Percentiles rank a stretch among this genome's conserved stretches.
phyloP scores from a whole-genome alignment of 140 eudicot genomes.

The Cichorium intybus region DNA sequence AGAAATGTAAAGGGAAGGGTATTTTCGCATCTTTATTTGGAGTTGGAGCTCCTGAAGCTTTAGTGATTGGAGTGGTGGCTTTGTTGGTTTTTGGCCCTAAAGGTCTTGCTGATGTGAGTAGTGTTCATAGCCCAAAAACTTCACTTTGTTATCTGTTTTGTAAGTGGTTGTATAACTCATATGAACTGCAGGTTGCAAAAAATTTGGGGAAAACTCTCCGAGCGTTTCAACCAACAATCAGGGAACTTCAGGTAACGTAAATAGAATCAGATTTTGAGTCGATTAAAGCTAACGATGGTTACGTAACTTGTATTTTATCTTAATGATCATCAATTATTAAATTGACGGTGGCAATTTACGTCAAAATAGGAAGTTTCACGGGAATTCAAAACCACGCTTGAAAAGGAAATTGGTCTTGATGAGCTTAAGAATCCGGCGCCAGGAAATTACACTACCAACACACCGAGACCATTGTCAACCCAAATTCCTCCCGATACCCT shows the following conservation, averaged over 20 bases:
- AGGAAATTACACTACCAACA: constrained; percentile 43
- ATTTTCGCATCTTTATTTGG: constrained; percentile 93
- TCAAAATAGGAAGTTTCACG: constrained; percentile 71
- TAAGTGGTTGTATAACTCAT: not conserved
- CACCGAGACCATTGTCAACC: constrained; percentile 23
- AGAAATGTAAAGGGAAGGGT: constrained; percentile 50
- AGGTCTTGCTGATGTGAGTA: constrained; percentile 95
- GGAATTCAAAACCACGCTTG: constrained; percentile 92
- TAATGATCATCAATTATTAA: not conserved
- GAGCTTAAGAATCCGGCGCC: constrained; percentile 50
- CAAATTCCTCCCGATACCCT: constrained; percentile 32
- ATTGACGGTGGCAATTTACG: not conserved
- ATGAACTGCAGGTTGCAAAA: constrained; percentile 69
- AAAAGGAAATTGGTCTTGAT: constrained; percentile 90
- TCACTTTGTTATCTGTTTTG: not conserved
- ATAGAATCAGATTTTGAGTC: no score
- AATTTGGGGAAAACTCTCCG: constrained; percentile 85
- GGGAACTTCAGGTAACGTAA: constrained; percentile 80
- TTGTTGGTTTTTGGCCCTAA: constrained; percentile 96
- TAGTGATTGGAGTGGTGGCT: constrained; percentile 96
- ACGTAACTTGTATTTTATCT: no score
- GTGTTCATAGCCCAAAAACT: not conserved
- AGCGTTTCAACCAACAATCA: constrained; percentile 83
- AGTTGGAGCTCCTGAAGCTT: constrained; percentile 97
- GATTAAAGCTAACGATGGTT: no score